Percentiles rank a stretch among this genome's conserved stretches.
Conservation (phyloP, 2,329 filamentous ascomycete genomes). For the Pestalotiopsis sp. region DNA sequence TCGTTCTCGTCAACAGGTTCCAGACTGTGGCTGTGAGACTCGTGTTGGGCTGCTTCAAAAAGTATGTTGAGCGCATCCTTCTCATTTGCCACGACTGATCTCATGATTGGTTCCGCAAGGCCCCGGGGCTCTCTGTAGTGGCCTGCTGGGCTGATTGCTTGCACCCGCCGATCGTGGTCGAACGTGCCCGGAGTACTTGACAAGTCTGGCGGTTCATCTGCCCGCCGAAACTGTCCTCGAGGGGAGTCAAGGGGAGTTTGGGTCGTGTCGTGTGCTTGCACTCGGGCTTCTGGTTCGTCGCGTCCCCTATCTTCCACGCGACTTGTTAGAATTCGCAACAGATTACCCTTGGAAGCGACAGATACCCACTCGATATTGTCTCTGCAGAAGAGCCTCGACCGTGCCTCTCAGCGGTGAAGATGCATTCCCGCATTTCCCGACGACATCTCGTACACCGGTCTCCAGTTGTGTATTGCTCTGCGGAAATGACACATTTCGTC, state of each 20-base stretch:
- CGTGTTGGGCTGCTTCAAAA: conserved; percentile 45
- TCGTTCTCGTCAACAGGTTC: conserved; percentile 16
- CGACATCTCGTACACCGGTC: not conserved
- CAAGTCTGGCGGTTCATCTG: not conserved
- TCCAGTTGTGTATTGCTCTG: not conserved
- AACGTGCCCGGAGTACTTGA: not conserved
- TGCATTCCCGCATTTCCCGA: not conserved
- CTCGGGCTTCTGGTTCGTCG: no score
- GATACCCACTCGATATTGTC: not conserved
- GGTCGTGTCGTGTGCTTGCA: not conserved
- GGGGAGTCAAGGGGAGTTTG: not conserved
- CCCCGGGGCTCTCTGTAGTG: not conserved
- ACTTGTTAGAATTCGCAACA: no score
- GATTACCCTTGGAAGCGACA: not conserved
- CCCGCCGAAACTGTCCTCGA: not conserved
- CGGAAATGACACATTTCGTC: not conserved
- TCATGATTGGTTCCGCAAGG: conserved; percentile 32
- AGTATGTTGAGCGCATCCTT: conserved; percentile 55
- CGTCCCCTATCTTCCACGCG: no score
- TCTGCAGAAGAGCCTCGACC: not conserved
- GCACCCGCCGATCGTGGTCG: not conserved
- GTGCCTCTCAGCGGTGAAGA: conserved; percentile 2
- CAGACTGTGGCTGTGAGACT: conserved; percentile 28
- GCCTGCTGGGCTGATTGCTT: not conserved
- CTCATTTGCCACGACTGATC: conserved; percentile 52